These are phyloP conservation scores for Beauveria sp. DNA, from an alignment of 2,329 filamentous ascomycete species.

Conservation along the genomic window DNA sequence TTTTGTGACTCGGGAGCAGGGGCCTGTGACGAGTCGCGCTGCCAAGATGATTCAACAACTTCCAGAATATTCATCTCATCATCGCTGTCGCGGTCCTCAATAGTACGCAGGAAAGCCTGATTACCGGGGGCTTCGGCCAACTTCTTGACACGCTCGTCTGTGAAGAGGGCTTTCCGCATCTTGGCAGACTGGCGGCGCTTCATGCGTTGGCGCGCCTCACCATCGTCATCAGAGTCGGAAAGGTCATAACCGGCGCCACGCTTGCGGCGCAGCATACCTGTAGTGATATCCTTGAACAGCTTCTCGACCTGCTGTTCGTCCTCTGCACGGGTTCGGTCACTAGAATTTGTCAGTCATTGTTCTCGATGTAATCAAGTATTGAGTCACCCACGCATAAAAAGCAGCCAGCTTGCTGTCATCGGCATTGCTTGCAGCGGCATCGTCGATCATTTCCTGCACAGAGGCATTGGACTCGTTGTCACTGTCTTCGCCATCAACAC, in stretches of 20 bases:
- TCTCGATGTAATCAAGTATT: slow-evolving; percentile 10
- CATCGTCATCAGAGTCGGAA: slow-evolving; percentile 84
- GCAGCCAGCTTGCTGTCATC: slow-evolving; percentile 78
- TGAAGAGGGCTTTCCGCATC: slow-evolving; percentile 81
- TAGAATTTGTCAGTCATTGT: slow-evolving; percentile 25
- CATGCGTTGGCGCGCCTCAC: slow-evolving; percentile 66
- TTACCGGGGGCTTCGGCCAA: slow-evolving; percentile 86
- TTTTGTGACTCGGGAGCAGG: not conserved
- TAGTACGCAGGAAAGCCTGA: slow-evolving; percentile 79
- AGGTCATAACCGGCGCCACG: slow-evolving; percentile 75
- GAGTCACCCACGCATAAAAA: slow-evolving; percentile 71
- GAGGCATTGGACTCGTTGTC: slow-evolving; percentile 64
- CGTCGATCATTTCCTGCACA: slow-evolving; percentile 84
- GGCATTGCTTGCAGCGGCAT: slow-evolving; percentile 66
- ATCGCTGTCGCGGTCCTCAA: slow-evolving; percentile 73
- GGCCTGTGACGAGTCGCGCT: slow-evolving; percentile 29
- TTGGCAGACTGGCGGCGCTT: slow-evolving; percentile 84
- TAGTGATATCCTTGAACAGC: slow-evolving; percentile 87
- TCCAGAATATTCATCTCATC: slow-evolving; percentile 72
- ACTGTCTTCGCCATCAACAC: slow-evolving; percentile 79
- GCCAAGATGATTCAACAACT: slow-evolving; percentile 26
- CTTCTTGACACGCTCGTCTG: slow-evolving; percentile 84
- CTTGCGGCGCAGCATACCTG: slow-evolving; percentile 77
- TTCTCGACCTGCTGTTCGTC: slow-evolving; percentile 88
- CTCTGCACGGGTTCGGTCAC: slow-evolving; percentile 67